Evolutionary conservation across 768 basidiomycete species (phyloP).

Genomic region (Lentinula guzmanii): DNA sequence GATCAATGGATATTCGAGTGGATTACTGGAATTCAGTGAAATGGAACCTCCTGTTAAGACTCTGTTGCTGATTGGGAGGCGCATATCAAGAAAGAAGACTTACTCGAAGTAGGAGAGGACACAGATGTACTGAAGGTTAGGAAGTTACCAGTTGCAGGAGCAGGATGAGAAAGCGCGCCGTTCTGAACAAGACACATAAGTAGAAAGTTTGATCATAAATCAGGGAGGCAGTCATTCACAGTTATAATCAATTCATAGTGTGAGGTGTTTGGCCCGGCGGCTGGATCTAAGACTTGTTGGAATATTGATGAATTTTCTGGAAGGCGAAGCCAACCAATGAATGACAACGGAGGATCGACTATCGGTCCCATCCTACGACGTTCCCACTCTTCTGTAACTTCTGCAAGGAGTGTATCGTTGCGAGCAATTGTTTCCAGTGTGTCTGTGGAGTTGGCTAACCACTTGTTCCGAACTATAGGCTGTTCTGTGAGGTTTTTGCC

Average conservation of each 20-base stretch:
- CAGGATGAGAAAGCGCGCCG: not conserved
- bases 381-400: conserved; percentile 22
- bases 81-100: not conserved
- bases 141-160: conserved; percentile 9
- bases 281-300: conserved; percentile 15
- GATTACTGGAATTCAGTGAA: conserved; percentile 26
- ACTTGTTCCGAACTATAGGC: conserved; percentile 13
- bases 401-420: conserved; percentile 15
- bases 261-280: conserved; percentile 15
- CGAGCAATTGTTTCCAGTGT: conserved; percentile 21
- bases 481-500: conserved; percentile 31
- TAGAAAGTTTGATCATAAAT: not conserved
- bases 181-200: not conserved
- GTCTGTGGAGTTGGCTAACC: conserved; percentile 19
- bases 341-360: conserved; percentile 10
- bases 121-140: conserved; percentile 2
- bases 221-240: conserved; percentile 8
- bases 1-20: conserved; percentile 34
- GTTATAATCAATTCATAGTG: conserved; percentile 17
- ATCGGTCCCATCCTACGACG: conserved; percentile 17
- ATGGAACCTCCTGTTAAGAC: conserved; percentile 13
- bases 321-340: conserved; percentile 16
- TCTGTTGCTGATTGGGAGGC: not conserved
- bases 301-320: conserved; percentile 12
- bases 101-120: conserved; percentile 11